Base-by-base conservation (phyloP, 1,284 basidiomycete genomes). In the Tylopilus orsonianus region DNA sequence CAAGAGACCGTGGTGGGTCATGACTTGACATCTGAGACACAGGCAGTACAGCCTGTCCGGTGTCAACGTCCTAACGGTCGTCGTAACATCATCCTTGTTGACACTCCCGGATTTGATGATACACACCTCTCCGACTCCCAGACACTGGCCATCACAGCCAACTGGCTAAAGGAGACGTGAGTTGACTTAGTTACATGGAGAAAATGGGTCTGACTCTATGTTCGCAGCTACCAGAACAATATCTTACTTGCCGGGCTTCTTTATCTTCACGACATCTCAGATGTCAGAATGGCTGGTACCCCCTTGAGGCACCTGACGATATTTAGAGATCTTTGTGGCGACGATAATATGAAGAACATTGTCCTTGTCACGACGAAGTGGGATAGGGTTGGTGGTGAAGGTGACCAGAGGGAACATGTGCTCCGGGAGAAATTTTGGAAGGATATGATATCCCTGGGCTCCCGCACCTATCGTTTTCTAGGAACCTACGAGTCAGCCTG, bases 261-360 rank as follows among this genome's bases (percentile, higher is more conserved):
- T 18, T 63, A 63, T 38, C 49, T 65, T 38, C 61, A 67, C 26
- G 58, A 51, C 4, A 63, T 65, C 29, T 67, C 74, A 14, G 77
- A 78, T 52, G 61, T 64, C 50, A 68, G 76, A 22, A 60, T 79
- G 51, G 70, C 68, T 4, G 75, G 75, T 10, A 54, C 60, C 5
- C 52, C 64, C 20, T 37, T 51, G 20, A 47, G 56, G 20, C 63
- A 54, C 26, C 37, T 64, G 12, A n/a, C 45, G 1, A 40, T 62
- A 24, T 60, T 67, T 42, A 50, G 22, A 24, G 53, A 62, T 10
- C n/a, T 67, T 18, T 67, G 64, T 9, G 61, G 62, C 8, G 26
- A 52, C 0, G 27, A 22, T 8, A 53, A 47, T 18, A n/a, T 64
- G 29, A 52, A 51, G 43, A 66, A 64, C 12, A 39, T 66, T 0